Conservation (phyloP, 202 grass and related monocot species). For the Bolboschoenoplectus hybrid region DNA sequence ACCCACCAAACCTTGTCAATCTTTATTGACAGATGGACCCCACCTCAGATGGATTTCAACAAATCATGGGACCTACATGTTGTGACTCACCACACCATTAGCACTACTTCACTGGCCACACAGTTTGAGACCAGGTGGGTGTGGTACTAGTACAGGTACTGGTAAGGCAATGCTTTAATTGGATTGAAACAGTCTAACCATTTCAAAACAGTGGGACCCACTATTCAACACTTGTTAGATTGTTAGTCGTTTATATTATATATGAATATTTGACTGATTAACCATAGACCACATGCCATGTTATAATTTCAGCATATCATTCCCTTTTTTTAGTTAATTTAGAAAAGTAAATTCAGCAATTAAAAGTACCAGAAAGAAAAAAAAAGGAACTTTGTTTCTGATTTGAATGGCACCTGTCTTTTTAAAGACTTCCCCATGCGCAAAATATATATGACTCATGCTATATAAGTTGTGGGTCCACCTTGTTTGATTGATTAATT, state of each 20-base stretch:
- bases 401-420: background rate
- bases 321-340: background rate
- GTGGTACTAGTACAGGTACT: background rate
- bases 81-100: background rate
- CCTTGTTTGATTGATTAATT: background rate
- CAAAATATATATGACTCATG: constrained; percentile 1
- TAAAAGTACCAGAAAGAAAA: background rate
- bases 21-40: background rate
- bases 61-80: background rate
- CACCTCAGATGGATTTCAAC: background rate
- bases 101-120: background rate
- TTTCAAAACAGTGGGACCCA: background rate
- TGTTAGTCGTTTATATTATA: background rate
- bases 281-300: constrained; percentile 9
- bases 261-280: background rate
- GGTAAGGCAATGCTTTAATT: background rate
- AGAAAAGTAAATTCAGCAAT: background rate
- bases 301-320: background rate
- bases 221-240: constrained; percentile 8
- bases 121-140: background rate
- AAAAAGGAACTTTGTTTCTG: background rate
- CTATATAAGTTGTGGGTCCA: background rate
- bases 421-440: background rate
- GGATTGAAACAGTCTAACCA: constrained; percentile 28
- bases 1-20: background rate